Percentiles rank a stretch among this genome's conserved stretches.
Evolutionary conservation across 164 flowering plant genomes (phyloP).

Genomic region (Macadamia integrifolia): DNA sequence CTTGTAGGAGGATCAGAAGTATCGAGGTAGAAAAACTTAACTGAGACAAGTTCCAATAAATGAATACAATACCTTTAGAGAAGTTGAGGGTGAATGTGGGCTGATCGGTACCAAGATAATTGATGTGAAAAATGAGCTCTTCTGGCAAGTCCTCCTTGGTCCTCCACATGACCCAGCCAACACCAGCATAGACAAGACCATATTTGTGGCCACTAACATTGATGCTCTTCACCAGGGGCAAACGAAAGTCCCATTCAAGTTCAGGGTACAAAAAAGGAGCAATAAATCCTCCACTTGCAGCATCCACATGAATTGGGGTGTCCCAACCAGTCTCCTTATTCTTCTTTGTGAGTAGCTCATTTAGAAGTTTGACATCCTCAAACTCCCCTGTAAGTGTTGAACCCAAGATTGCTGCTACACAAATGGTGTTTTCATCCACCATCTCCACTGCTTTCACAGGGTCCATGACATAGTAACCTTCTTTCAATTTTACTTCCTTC

Average conservation of each 20-base stretch:
- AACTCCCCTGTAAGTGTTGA: conserved; percentile 71
- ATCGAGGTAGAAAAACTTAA: too few relatives aligned
- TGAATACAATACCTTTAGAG: conserved; percentile 47
- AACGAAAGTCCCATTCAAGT: conserved; percentile 66
- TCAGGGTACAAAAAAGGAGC: conserved; percentile 57
- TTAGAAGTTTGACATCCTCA: conserved; percentile 60
- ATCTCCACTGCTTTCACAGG: conserved; percentile 65
- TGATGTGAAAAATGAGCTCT: conserved; percentile 66
- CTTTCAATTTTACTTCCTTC: conserved; percentile 63
- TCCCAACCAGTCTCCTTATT: conserved; percentile 63
- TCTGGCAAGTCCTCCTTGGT: conserved; percentile 61
- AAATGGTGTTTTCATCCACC: conserved; percentile 81
- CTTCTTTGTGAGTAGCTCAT: conserved; percentile 51
- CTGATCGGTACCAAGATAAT: conserved; percentile 70
- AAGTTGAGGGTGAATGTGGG: conserved; percentile 80
- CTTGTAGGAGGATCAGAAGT: too few relatives aligned
- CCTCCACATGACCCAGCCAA: conserved; percentile 37
- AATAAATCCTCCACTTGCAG: conserved; percentile 64
- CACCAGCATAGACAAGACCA: conserved; percentile 55
- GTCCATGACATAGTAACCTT: conserved; percentile 69
- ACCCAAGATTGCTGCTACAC: conserved; percentile 72
- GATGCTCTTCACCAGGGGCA: conserved; percentile 72
- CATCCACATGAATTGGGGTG: conserved; percentile 72
- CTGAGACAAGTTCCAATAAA: background rate
- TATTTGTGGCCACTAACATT: conserved; percentile 78